Conservation (phyloP, 2,329 filamentous ascomycete genomes). For the Pyrenophora seminiperda region DNA sequence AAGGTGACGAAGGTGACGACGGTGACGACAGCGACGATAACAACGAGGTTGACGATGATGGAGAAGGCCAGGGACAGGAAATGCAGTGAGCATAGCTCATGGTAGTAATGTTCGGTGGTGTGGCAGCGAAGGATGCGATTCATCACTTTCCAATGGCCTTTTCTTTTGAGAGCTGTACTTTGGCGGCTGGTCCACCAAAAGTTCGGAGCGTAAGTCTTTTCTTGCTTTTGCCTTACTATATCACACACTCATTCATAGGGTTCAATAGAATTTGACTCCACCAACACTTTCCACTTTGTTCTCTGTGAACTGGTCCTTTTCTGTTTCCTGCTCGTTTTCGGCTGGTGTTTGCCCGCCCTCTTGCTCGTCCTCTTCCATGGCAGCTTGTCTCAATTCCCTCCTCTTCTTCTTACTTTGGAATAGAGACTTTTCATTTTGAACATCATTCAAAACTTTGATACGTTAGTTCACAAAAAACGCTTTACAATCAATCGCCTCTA, state of each 20-base stretch:
- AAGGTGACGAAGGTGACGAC: not conserved
- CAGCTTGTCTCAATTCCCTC: slow-evolving; percentile 31
- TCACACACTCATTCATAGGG: not conserved
- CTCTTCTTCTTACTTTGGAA: slow-evolving; percentile 53
- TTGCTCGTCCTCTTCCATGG: slow-evolving; percentile 14
- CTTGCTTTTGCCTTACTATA: not conserved
- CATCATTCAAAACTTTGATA: slow-evolving; percentile 64
- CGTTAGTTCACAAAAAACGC: slow-evolving; percentile 15
- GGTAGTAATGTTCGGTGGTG: too few species aligned
- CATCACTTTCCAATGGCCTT: not conserved
- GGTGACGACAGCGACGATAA: not conserved
- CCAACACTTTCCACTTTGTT: slow-evolving; percentile 38
- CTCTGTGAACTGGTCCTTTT: slow-evolving; percentile 23
- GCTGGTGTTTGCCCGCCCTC: slow-evolving; percentile 7
- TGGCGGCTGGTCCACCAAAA: slow-evolving; percentile 1
- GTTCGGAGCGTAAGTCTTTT: not conserved
- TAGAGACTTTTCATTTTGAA: slow-evolving; percentile 66
- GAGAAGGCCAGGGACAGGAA: too few species aligned
- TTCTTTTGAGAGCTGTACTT: not conserved
- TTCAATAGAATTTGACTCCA: slow-evolving; percentile 42
- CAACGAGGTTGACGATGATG: too few species aligned
- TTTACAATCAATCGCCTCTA: not conserved
- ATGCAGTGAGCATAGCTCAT: too few species aligned
- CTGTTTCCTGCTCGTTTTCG: slow-evolving; percentile 39
- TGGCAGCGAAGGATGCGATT: too few species aligned